Base-by-base conservation (phyloP, 108 stramenopile species). In the Nannochloropsis oceanica region DNA sequence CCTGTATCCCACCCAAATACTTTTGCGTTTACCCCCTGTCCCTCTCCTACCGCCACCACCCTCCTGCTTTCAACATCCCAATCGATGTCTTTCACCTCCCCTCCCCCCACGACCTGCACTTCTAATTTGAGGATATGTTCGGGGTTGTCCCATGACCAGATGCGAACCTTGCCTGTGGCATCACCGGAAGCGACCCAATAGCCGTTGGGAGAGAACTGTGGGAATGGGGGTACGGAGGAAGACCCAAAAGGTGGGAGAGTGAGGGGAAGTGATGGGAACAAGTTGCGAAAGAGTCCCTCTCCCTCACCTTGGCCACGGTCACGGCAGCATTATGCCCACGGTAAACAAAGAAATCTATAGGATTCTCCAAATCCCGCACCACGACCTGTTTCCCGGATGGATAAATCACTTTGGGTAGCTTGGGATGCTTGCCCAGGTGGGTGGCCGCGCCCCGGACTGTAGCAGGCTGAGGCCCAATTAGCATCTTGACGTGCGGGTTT, bases 51-150 rank as follows among this genome's bases (percentile, higher is more conserved):
- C 26, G 82, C 92, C 5, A 89, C 85, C 80, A 98, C 89, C 2
- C 95, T 92, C 89, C 96, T 96, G 84, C 93, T 92, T 88, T 99
- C 98, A 20, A 87, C 89, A 86, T 97, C 98, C 98, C 98, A 99
- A n/a, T 89, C 89, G 44, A 99, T 87, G 89, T 96, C 96, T 46
- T 94, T 92, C 80, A 96, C 92, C 22, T 93, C 87, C 14, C 94
- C 95, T n/a, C 59, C 59, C 43, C 89, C 87, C n/a, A 97, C 86
- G 14, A 81, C 91, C 44, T 81, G 86, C 44, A 88, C 84, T 42
- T 92, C 92, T 50, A 91, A 44, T 87, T 95, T 96, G 86, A 92
- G 87, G 80, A 95, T 84, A 86, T 97, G 96, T 82, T 98, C 95
- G 83, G 93, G 94, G 86, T 97, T 94, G 92, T 98, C 96, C 84